phyloP scores from a whole-genome alignment of 805 yeast genomes.

The Kodamaea lidongshanica region DNA sequence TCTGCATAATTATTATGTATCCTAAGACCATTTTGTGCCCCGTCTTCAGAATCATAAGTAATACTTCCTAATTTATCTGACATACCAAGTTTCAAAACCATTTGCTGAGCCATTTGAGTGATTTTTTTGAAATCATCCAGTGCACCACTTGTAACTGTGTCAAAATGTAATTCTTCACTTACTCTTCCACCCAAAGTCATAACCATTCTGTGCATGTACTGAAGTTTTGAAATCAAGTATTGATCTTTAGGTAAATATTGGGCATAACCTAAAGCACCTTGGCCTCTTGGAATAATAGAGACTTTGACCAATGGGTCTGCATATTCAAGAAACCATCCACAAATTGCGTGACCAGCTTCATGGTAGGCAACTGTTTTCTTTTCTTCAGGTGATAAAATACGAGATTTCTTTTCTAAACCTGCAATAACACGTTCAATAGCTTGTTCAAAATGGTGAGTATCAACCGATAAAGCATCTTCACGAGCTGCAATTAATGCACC shows the following conservation, averaged over 20 bases:
- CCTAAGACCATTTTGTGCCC: conserved; percentile 42
- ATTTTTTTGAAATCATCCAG: conserved; percentile 89
- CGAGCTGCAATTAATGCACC: conserved; percentile 93
- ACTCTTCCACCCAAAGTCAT: conserved; percentile 94
- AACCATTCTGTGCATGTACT: conserved; percentile 78
- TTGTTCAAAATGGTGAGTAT: conserved; percentile 72
- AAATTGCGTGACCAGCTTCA: conserved; percentile 95
- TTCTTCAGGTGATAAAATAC: conserved; percentile 72
- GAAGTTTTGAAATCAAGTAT: conserved; percentile 68
- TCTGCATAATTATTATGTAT: conserved; percentile 65
- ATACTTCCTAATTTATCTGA: conserved; percentile 71
- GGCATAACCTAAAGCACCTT: conserved; percentile 94
- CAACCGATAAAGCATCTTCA: conserved; percentile 55
- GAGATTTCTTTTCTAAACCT: conserved; percentile 83
- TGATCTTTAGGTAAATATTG: conserved; percentile 90
- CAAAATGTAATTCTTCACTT: conserved; percentile 83
- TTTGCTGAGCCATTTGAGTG: conserved; percentile 79
- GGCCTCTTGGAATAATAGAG: conserved; percentile 91
- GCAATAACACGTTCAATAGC: conserved; percentile 94
- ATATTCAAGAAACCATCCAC: conserved; percentile 85
- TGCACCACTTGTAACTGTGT: conserved; percentile 86
- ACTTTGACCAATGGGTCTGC: conserved; percentile 92
- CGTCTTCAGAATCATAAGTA: conserved; percentile 45
- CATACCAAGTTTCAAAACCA: conserved; percentile 89
- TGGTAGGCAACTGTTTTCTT: conserved; percentile 86